Conservation (phyloP, 176 grass and related monocot species). For the Elaeis guineensis region DNA sequence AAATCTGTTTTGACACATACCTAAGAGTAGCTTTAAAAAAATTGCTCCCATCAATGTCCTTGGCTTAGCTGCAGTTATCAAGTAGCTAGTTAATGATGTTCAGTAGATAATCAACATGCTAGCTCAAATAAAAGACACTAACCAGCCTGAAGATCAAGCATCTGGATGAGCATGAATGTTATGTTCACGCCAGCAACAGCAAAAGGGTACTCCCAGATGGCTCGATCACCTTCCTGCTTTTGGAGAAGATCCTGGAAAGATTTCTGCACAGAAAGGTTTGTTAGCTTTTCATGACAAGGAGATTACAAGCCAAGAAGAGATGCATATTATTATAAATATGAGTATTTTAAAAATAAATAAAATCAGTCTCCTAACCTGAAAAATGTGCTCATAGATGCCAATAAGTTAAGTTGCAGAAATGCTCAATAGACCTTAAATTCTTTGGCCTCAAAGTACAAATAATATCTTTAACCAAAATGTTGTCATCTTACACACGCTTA, state of each 20-base stretch:
- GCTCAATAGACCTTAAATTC: too few species aligned
- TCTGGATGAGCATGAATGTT: conserved; percentile 95
- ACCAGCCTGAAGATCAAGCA: conserved; percentile 98
- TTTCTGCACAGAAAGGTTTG: conserved; percentile 34
- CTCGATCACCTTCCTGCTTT: conserved; percentile 83
- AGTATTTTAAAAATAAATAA: too few species aligned
- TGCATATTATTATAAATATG: too few species aligned
- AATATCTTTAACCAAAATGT: too few species aligned
- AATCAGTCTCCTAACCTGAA: too few species aligned
- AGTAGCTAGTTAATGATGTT: not conserved
- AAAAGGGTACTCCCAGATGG: conserved; percentile 98
- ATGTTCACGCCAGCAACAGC: conserved; percentile 96
- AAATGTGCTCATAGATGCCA: too few species aligned
- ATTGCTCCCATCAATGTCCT: conserved; percentile 65
- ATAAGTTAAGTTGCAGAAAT: too few species aligned
- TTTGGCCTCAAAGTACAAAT: too few species aligned
- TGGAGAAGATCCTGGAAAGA: conserved; percentile 79
- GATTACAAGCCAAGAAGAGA: too few species aligned
- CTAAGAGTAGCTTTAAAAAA: conserved; percentile 73
- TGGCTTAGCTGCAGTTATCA: conserved; percentile 51
- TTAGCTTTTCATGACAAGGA: too few species aligned
- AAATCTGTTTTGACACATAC: conserved; percentile 17
- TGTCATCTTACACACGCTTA: too few species aligned
- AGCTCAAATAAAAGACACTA: conserved; percentile 5
- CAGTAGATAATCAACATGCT: too few species aligned